Evolutionary conservation across 352 stramenopile species (phyloP).

Genomic region (Phytophthora melonis): DNA sequence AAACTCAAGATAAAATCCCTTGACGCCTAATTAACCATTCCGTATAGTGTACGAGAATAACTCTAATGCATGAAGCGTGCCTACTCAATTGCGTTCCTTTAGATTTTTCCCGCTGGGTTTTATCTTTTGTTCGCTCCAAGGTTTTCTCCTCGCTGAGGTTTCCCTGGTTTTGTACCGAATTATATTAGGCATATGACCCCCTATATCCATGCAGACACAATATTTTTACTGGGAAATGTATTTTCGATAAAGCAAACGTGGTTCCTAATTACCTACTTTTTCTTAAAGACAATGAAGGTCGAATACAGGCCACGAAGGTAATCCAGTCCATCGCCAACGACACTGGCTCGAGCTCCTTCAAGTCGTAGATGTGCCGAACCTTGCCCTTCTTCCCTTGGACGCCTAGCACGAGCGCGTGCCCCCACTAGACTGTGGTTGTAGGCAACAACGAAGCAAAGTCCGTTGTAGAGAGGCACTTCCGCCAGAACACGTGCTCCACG

Average conservation of each 20-base stretch:
- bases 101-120: slow-evolving; percentile 5
- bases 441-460: background rate
- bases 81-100: slow-evolving; percentile 7
- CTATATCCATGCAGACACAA: background rate
- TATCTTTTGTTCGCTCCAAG: slow-evolving; percentile 13
- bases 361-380: background rate
- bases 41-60: slow-evolving; percentile 2
- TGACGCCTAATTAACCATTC: background rate
- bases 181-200: background rate
- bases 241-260: background rate
- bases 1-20: slow-evolving; percentile 8
- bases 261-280: background rate
- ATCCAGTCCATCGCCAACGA: background rate
- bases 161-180: slow-evolving; percentile 15
- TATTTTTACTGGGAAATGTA: background rate
- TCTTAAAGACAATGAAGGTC: background rate
- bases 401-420: background rate
- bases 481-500: background rate
- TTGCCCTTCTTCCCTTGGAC: background rate
- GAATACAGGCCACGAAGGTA: slow-evolving; percentile 1
- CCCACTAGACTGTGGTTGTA: background rate
- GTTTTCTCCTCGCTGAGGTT: slow-evolving; percentile 11
- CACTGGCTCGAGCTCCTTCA: background rate
- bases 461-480: background rate
- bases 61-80: slow-evolving; percentile 11